These are phyloP conservation scores for Yarrowia galli DNA, from an alignment of 1,139 yeast species.

Conservation along the genomic window DNA sequence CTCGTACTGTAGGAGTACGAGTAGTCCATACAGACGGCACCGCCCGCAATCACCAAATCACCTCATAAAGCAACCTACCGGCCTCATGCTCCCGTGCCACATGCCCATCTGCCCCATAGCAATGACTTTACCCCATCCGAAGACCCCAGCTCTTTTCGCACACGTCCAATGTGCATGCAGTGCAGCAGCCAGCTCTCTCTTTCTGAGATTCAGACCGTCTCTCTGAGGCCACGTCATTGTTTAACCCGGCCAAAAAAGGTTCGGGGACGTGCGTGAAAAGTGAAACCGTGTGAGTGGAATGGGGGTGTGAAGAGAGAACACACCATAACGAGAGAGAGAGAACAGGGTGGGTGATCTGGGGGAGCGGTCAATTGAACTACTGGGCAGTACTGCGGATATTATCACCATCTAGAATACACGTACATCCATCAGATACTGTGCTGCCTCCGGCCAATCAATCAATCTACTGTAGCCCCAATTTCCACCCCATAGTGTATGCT, in stretches of 20 bases:
- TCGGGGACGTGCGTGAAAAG: slow-evolving; percentile 14
- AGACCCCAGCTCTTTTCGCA: background rate
- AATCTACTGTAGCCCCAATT: background rate
- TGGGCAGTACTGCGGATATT: no score
- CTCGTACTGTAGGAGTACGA: no score
- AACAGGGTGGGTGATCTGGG: slow-evolving; percentile 15
- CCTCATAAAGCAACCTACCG: background rate
- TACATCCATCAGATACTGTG: no score
- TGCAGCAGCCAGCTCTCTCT: slow-evolving; percentile 8
- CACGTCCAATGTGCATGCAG: slow-evolving; percentile 24
- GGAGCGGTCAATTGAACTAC: background rate
- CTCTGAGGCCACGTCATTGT: slow-evolving; percentile 33
- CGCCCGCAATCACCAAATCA: background rate
- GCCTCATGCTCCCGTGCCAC: slow-evolving; percentile 14
- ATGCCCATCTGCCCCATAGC: slow-evolving; percentile 1
- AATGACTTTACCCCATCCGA: slow-evolving; percentile 5
- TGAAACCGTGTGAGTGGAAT: background rate
- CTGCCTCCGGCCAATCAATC: background rate
- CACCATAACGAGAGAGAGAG: background rate
- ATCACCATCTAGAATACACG: no score
- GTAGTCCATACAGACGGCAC: no score
- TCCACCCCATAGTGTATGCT: no score
- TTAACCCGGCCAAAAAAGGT: slow-evolving; percentile 14
- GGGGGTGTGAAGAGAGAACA: background rate
- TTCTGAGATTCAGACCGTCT: background rate